phyloP scores from a whole-genome alignment of 192 early-diverging fungal genomes.

The Phlyctochytrium arcticum region DNA sequence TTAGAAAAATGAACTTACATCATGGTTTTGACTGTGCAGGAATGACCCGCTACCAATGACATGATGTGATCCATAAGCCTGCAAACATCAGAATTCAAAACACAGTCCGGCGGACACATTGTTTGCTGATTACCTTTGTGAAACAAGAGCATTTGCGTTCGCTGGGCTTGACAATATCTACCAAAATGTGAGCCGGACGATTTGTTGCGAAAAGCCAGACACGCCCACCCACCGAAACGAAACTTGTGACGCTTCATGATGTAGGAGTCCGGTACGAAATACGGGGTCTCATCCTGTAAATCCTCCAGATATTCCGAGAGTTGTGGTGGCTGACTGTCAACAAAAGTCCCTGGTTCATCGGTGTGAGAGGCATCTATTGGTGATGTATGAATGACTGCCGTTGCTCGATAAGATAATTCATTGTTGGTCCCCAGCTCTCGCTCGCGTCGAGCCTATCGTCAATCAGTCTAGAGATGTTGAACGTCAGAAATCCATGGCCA shows the following conservation, averaged over 20 bases:
- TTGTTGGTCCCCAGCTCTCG: no score
- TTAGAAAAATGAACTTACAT: conserved; percentile 36
- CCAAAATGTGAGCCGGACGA: neutral
- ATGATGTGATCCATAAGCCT: conserved; percentile 69
- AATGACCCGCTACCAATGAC: conserved; percentile 75
- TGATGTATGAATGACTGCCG: no score
- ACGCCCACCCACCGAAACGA: conserved; percentile 26
- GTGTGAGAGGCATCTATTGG: no score
- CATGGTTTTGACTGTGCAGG: conserved; percentile 67
- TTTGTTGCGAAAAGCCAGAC: neutral
- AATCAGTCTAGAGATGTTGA: neutral
- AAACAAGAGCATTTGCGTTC: conserved; percentile 32
- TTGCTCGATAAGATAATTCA: no score
- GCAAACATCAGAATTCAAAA: no score
- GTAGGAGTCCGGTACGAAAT: conserved; percentile 28
- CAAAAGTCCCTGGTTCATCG: no score
- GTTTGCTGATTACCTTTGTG: conserved; percentile 50
- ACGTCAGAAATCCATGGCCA: neutral
- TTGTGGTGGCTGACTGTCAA: conserved; percentile 29
- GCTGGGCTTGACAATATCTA: conserved; percentile 31
- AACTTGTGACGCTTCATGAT: conserved; percentile 36
- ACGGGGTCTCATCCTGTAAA: conserved; percentile 20
- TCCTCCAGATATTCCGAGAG: conserved; percentile 30
- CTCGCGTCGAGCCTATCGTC: neutral
- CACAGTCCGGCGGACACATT: no score